These are phyloP conservation scores for Ambrosia artemisiifolia DNA, from an alignment of 129 eudicot species.

Conservation along the genomic window DNA sequence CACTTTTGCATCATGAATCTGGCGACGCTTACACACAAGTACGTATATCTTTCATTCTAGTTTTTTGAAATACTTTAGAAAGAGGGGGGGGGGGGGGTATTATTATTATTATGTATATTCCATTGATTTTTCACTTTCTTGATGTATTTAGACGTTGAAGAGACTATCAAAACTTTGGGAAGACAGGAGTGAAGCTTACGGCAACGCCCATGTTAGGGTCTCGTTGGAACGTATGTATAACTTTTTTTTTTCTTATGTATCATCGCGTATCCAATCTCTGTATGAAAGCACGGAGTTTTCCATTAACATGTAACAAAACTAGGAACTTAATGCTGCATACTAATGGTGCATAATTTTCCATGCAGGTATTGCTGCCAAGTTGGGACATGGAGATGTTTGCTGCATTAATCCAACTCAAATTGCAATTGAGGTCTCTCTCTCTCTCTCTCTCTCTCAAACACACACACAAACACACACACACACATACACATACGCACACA, in stretches of 20 bases:
- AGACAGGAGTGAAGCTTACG: constrained; percentile 75
- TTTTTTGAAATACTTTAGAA: background rate
- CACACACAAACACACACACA: background rate
- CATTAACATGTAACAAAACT: background rate
- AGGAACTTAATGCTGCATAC: background rate
- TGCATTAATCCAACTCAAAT: constrained; percentile 60
- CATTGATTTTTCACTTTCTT: background rate
- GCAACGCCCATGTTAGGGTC: constrained; percentile 67
- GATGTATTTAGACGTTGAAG: constrained; percentile 49
- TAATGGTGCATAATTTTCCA: background rate
- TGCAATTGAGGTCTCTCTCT: constrained; percentile 70
- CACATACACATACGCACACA: background rate
- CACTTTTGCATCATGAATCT: constrained; percentile 68
- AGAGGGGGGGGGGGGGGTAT: too few species aligned
- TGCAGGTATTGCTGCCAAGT: constrained; percentile 74
- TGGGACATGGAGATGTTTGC: constrained; percentile 63
- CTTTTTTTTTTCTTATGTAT: background rate
- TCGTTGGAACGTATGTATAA: constrained; percentile 66
- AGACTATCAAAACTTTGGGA: constrained; percentile 62
- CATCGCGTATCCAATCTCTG: background rate
- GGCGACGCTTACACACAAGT: constrained; percentile 85
- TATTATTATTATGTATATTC: background rate
- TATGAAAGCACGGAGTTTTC: background rate
- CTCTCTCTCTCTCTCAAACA: constrained; percentile 26
- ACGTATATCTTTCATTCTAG: constrained; percentile 2